Conservation (phyloP, 169 alveolate species). For the Plasmodium falciparum region DNA sequence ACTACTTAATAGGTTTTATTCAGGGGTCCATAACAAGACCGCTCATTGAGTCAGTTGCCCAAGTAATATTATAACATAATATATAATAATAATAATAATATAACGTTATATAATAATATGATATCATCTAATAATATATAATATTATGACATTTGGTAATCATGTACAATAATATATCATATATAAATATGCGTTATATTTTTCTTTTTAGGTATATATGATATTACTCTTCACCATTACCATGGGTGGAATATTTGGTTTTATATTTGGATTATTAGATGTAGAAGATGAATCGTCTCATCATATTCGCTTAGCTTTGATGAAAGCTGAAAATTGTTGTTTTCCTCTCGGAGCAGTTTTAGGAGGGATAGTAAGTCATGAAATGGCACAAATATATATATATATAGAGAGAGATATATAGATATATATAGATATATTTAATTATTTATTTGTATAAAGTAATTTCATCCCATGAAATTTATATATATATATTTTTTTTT, state of each 20-base stretch:
- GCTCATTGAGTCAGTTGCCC: slow-evolving; percentile 91
- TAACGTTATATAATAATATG: background rate
- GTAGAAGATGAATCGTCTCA: slow-evolving; percentile 93
- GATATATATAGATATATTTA: too few species aligned
- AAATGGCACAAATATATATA: too few species aligned
- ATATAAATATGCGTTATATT: background rate
- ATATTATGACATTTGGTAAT: too few species aligned
- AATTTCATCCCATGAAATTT: too few species aligned
- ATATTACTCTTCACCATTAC: slow-evolving; percentile 90
- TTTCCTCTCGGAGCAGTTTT: slow-evolving; percentile 94
- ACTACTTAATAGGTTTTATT: slow-evolving; percentile 90
- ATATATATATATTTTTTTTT: background rate
- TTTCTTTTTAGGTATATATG: slow-evolving; percentile 84
- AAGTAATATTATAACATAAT: slow-evolving; percentile 76
- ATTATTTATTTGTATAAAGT: too few species aligned
- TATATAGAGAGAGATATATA: too few species aligned
- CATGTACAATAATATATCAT: background rate
- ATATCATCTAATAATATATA: too few species aligned
- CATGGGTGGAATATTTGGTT: slow-evolving; percentile 96
- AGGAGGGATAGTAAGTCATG: slow-evolving; percentile 90
- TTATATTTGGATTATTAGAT: slow-evolving; percentile 95
- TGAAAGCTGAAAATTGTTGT: slow-evolving; percentile 93
- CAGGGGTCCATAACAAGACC: slow-evolving; percentile 90
- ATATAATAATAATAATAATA: background rate
- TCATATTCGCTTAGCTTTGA: slow-evolving; percentile 92